Evolutionary conservation across 2,329 filamentous ascomycete genomes (phyloP).

Genomic region (Fusarium illudens): DNA sequence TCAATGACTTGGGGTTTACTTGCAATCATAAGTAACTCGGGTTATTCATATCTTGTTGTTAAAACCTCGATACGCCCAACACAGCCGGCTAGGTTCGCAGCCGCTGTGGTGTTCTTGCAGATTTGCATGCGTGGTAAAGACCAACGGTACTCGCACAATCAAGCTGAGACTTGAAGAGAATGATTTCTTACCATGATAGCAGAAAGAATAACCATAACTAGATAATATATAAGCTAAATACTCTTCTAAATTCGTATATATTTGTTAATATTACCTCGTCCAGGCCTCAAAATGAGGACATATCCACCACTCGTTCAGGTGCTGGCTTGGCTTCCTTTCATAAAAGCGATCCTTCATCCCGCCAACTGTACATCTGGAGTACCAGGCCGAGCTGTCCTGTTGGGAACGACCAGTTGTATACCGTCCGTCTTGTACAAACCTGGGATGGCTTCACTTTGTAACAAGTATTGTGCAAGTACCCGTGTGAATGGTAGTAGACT

Average conservation of each 20-base stretch:
- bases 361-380: neutral
- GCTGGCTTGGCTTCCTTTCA: neutral
- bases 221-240: neutral
- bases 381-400: neutral
- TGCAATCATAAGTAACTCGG: too few relatives aligned
- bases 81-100: too few relatives aligned
- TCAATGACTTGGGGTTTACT: too few relatives aligned
- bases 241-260: neutral
- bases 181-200: too few relatives aligned
- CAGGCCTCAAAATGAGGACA: neutral
- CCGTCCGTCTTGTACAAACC: neutral
- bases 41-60: too few relatives aligned
- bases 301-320: neutral
- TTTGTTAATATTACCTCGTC: neutral
- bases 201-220: neutral
- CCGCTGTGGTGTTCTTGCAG: too few relatives aligned
- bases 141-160: too few relatives aligned
- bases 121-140: too few relatives aligned
- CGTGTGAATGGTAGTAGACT: neutral
- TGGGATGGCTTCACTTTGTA: neutral
- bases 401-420: neutral
- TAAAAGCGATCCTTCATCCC: neutral
- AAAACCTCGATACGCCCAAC: too few relatives aligned
- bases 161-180: too few relatives aligned
- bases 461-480: neutral